phyloP scores from a whole-genome alignment of 2,329 filamentous ascomycete species.

The Alternaria incomplexa region DNA sequence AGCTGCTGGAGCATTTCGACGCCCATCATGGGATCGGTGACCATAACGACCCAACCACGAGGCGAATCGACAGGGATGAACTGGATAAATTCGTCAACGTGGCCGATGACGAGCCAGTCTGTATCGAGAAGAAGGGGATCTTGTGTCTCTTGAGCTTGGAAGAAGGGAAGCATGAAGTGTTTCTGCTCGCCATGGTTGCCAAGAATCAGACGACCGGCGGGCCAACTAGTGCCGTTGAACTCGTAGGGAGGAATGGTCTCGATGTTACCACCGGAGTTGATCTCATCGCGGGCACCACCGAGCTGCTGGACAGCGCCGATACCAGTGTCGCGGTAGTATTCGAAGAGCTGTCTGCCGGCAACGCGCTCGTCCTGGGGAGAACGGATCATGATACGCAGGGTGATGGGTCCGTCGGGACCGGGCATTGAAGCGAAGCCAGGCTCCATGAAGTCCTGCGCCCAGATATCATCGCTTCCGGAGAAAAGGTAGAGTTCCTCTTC shows the following conservation, averaged over 20 bases:
- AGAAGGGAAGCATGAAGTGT: constrained; percentile 32
- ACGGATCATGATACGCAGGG: constrained; percentile 43
- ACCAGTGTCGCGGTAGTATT: constrained; percentile 35
- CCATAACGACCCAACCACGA: neutral
- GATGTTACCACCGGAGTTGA: constrained; percentile 44
- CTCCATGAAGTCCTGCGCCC: constrained; percentile 52
- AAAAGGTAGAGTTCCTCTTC: constrained; percentile 26
- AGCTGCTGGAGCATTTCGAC: neutral
- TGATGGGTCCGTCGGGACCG: constrained; percentile 42
- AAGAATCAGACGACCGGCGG: constrained; percentile 29
- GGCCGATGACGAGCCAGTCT: constrained; percentile 40
- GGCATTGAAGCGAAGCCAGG: constrained; percentile 51
- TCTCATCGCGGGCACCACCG: constrained; percentile 13
- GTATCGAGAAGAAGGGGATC: constrained; percentile 45
- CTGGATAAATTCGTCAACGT: constrained; percentile 48
- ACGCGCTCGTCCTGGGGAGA: constrained; percentile 29
- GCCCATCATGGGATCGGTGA: neutral
- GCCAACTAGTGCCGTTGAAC: constrained; percentile 15
- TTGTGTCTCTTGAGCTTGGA: constrained; percentile 47
- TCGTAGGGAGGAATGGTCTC: constrained; percentile 49
- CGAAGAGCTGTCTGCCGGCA: constrained; percentile 44
- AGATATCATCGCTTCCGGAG: constrained; percentile 38
- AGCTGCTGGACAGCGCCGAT: constrained; percentile 43
- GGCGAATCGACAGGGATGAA: constrained; percentile 29
- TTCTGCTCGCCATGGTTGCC: constrained; percentile 18